Evolutionary conservation across 371 early-diverging fungal genomes (phyloP).

Genomic region (Lichtheimia hyalospora): DNA sequence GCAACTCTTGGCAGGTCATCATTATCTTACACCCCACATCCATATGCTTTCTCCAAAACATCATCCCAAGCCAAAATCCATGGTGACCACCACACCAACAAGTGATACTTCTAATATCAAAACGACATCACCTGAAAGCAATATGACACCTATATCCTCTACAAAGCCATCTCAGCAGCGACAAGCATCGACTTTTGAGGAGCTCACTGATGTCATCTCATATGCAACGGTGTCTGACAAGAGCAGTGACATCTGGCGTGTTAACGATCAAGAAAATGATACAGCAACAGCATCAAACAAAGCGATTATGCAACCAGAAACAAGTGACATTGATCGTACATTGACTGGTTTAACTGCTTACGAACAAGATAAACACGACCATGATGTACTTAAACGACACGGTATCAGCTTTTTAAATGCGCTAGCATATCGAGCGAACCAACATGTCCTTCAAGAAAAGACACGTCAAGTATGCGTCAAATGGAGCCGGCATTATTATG

Average conservation of each 20-base stretch:
- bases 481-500: conserved; percentile 44
- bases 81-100: neutral
- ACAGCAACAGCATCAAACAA: conserved; percentile 28
- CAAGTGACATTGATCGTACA: conserved; percentile 21
- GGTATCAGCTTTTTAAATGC: conserved; percentile 60
- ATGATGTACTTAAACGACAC: conserved; percentile 58
- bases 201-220: conserved; percentile 8
- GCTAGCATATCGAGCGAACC: conserved; percentile 43
- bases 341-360: neutral
- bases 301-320: neutral
- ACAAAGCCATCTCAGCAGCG: neutral
- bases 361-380: conserved; percentile 11
- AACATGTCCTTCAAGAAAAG: conserved; percentile 57
- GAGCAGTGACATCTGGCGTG: neutral
- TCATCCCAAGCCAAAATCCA: conserved; percentile 8
- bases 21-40: conserved; percentile 19
- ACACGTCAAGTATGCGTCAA: conserved; percentile 58
- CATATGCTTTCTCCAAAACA: conserved; percentile 27
- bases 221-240: conserved; percentile 13
- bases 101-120: neutral
- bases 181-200: neutral
- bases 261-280: conserved; percentile 18
- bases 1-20: conserved; percentile 3
- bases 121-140: neutral
- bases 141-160: neutral